phyloP scores from a whole-genome alignment of 1,284 basidiomycete species.

The Tilletiopsis washingtonensis region DNA sequence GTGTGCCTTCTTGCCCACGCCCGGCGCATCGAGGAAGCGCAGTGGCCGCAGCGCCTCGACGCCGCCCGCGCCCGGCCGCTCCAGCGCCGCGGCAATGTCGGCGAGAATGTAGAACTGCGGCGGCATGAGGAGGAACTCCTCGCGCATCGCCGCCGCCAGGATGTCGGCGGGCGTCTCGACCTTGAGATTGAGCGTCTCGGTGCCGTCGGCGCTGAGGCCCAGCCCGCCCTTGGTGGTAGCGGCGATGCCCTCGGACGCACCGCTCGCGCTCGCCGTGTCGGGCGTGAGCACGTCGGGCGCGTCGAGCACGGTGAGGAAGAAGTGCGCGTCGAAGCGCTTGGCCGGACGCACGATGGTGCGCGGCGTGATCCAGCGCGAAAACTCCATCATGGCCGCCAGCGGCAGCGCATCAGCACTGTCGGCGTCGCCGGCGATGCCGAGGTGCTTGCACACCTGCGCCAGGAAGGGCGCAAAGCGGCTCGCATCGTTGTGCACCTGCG shows the following conservation, averaged over 20 bases:
- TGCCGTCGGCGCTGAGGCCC: slow-evolving; percentile 27
- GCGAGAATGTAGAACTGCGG: slow-evolving; percentile 31
- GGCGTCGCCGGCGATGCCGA: slow-evolving; percentile 7
- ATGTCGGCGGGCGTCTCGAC: slow-evolving; percentile 22
- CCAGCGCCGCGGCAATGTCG: neutral
- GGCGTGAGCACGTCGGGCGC: slow-evolving; percentile 15
- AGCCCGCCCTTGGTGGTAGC: slow-evolving; percentile 2
- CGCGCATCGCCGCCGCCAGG: slow-evolving; percentile 24
- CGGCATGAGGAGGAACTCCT: slow-evolving; percentile 33
- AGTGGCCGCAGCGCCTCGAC: neutral
- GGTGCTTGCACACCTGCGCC: slow-evolving; percentile 8
- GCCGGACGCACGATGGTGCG: slow-evolving; percentile 31
- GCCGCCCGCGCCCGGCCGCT: neutral
- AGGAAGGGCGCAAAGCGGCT: slow-evolving; percentile 29
- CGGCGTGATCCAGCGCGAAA: slow-evolving; percentile 40
- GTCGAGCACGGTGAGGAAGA: slow-evolving; percentile 36
- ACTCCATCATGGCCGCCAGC: slow-evolving; percentile 26
- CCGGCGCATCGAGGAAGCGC: neutral
- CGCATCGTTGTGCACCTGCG: slow-evolving; percentile 32
- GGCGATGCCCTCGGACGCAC: neutral
- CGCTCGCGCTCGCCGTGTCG: neutral
- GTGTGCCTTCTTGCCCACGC: neutral
- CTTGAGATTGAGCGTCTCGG: slow-evolving; percentile 27
- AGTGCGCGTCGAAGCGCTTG: slow-evolving; percentile 41
- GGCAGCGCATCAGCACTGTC: no score